Evolutionary conservation across 1,284 basidiomycete species (phyloP), one percentile per base, ranked within the genome.

Genomic region (Moesziomyces sp.): DNA sequence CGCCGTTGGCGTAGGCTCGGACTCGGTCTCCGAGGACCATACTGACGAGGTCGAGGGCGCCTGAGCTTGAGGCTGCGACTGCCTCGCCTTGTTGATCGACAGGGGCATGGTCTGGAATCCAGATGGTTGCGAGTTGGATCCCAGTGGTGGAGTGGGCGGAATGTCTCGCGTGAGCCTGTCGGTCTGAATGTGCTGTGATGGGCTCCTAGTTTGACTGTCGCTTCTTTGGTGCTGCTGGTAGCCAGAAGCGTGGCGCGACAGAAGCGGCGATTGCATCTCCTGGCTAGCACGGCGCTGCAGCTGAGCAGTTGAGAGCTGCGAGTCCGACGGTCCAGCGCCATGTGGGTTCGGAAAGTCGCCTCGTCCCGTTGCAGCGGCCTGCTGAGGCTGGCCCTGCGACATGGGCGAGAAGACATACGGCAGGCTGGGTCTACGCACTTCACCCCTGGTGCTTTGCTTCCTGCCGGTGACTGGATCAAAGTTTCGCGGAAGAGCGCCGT

Each of bases 1-100:
- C 3, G 70, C 74, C 3, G 74, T 78, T 3, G 76, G 76, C 5
- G 76, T 78, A 3, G 65, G 74, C 18, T 68, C 62, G 1, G 74
- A 76, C 14, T 70, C 76, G 21, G 50, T 62, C n/a, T 49, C 57
- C 0, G 69, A 68, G 1, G 70, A 74, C 76, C 76, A 76, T 2
- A 52, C 50, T 6, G 65, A 70, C 5, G 57, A 52, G 14, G 42
- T 48, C 10, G 59, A 59, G 35, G 35, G 35, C 11, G 35, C 35
- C 9, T 51, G 52, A 4, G 35, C 38, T 11, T 53, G 40, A 3
- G 40, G 30, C 30, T 58, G 57, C 3, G 52, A 16, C 34, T 23
- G 51, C 5, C 40, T 53, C 11, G 54, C 14, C 19, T 60, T 58
- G 45, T 49, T 61, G 61, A 69, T 60, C 11, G 69, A 53, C 30